phyloP scores from a whole-genome alignment of 306 rosid species.

The Malus asiatica region DNA sequence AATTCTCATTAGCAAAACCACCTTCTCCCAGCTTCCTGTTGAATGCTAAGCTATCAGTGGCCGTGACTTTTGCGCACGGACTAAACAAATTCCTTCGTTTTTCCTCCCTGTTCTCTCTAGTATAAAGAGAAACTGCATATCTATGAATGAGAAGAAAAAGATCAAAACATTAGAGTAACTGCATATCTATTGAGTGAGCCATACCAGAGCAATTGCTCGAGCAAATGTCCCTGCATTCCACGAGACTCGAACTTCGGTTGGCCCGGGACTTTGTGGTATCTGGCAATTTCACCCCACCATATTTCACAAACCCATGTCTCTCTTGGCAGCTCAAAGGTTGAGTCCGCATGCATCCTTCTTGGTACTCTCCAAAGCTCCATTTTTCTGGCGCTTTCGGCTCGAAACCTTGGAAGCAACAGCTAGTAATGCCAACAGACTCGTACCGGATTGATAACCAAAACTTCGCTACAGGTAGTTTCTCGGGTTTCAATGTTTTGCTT shows the following conservation, averaged over 20 bases:
- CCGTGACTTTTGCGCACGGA: conserved; percentile 23
- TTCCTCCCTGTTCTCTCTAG: background rate
- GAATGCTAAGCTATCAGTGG: conserved; percentile 30
- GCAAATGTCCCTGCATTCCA: conserved; percentile 39
- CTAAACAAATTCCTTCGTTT: conserved; percentile 7
- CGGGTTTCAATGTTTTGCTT: background rate
- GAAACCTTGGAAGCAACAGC: conserved; percentile 31
- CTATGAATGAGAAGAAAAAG: background rate
- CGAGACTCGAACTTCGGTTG: conserved; percentile 24
- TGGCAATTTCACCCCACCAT: conserved; percentile 29
- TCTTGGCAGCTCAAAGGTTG: conserved; percentile 24
- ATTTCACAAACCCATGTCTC: conserved; percentile 17
- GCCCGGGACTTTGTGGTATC: conserved; percentile 28
- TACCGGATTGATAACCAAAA: background rate
- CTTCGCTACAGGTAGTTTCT: background rate
- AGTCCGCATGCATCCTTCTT: conserved; percentile 39
- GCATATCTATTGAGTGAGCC: conserved; percentile 25
- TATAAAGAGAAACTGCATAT: background rate
- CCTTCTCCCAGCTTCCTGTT: conserved; percentile 34
- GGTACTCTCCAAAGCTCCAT: conserved; percentile 22
- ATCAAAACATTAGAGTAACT: background rate
- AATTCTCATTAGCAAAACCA: conserved; percentile 16
- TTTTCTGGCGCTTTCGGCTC: conserved; percentile 19
- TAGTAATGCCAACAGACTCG: background rate
- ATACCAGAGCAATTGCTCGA: conserved; percentile 47